A percentile compares a stretch with the other conserved stretches of the same genome.
Conservation (phyloP, 305 asterid species). For the Stenogyne calaminthoides region DNA sequence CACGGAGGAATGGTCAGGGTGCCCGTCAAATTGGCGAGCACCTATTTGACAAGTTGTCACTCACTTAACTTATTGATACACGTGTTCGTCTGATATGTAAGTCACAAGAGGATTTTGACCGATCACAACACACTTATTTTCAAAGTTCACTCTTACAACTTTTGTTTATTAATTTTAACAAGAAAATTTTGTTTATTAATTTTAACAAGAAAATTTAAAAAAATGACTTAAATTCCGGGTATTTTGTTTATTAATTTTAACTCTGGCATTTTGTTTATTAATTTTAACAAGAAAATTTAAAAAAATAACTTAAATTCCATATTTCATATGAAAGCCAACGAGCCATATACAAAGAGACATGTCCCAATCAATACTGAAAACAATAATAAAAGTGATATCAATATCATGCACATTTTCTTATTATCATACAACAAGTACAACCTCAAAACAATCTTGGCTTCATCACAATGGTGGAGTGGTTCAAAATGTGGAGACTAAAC, state of each 20-base stretch:
- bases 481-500: constrained; percentile 68
- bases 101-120: no score
- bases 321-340: neutral
- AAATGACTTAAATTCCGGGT: neutral
- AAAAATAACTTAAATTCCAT: neutral
- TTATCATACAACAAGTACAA: neutral
- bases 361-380: neutral
- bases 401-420: neutral
- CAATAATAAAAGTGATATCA: neutral
- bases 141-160: no score
- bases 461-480: constrained; percentile 66
- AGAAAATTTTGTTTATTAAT: neutral
- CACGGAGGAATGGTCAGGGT: no score
- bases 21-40: no score
- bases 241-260: no score
- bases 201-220: neutral
- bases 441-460: constrained; percentile 49
- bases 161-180: no score
- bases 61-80: no score
- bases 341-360: neutral
- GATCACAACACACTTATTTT: no score
- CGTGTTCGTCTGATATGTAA: no score
- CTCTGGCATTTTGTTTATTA: neutral
- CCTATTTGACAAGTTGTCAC: no score
- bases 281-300: neutral